A percentile compares a stretch with the other conserved stretches of the same genome.
These are phyloP conservation scores for Ophiognomonia clavigignenti-juglandacearum DNA, from an alignment of 2,329 filamentous ascomycete species.

Conservation along the genomic window DNA sequence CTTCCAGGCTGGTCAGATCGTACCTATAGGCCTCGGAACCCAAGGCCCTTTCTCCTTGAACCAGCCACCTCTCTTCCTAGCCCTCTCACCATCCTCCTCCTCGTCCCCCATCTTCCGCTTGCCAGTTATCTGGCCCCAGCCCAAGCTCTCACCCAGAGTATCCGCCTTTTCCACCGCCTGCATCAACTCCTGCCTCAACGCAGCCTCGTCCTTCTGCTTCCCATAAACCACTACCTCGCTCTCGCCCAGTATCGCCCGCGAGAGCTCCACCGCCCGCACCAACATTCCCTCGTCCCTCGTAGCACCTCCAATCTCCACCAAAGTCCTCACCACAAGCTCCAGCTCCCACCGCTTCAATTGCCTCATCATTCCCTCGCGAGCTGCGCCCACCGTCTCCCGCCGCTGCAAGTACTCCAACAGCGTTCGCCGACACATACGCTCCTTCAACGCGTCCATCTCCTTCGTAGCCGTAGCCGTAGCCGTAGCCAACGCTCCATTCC, in stretches of 20 bases:
- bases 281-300: constrained; percentile 24
- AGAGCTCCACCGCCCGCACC: constrained; percentile 24
- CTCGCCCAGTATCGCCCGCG: constrained; percentile 18
- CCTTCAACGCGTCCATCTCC: constrained; percentile 6
- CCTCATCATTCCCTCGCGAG: constrained; percentile 17
- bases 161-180: constrained; percentile 1
- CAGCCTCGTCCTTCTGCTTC: constrained; percentile 5
- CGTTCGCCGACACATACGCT: constrained; percentile 25
- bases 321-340: constrained; percentile 20
- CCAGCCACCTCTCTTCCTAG: constrained; percentile 33
- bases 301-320: constrained; percentile 25
- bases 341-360: constrained; percentile 25
- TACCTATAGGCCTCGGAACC: constrained; percentile 55
- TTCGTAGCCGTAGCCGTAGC: too few species aligned
- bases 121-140: background rate
- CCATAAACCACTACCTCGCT: constrained; percentile 20
- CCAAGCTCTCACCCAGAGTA: background rate
- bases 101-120: constrained; percentile 13
- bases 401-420: constrained; percentile 35
- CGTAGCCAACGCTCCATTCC: too few species aligned
- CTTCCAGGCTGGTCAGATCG: constrained; percentile 39
- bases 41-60: constrained; percentile 45
- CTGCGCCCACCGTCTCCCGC: constrained; percentile 20
- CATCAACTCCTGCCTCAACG: constrained; percentile 3
- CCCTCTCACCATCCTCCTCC: constrained; percentile 19